A percentile compares a stretch with the other conserved stretches of the same genome.
These are phyloP conservation scores for Platanus orientalis DNA, from an alignment of 164 flowering plant genomes.

Conservation along the genomic window DNA sequence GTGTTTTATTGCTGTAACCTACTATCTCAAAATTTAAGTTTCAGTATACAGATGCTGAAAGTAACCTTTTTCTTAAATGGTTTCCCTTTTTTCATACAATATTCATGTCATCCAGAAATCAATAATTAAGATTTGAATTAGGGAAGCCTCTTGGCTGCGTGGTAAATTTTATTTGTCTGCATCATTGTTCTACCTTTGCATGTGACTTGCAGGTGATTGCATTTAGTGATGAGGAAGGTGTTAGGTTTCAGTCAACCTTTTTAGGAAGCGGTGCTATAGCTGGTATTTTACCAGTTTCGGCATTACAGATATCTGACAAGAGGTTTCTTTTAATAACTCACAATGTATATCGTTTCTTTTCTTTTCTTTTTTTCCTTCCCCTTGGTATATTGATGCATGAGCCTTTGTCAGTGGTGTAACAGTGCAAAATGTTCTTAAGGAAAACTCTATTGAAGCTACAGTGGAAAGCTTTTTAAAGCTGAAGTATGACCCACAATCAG, in stretches of 20 bases:
- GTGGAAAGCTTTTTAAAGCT: conserved; percentile 61
- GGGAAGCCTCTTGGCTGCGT: neutral
- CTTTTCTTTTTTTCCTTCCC: neutral
- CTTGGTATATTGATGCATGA: conserved; percentile 17
- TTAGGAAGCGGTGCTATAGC: conserved; percentile 93
- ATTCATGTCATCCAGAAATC: too few relatives aligned
- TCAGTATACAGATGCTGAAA: too few relatives aligned
- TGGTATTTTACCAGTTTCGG: conserved; percentile 68
- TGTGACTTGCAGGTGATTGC: conserved; percentile 71
- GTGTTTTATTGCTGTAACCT: too few relatives aligned
- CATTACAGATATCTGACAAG: conserved; percentile 68
- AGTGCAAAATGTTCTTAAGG: conserved; percentile 68
- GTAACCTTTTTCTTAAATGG: too few relatives aligned
- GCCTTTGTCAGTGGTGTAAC: conserved; percentile 64
- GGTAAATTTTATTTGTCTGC: neutral
- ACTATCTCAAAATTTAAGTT: too few relatives aligned
- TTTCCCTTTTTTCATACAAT: too few relatives aligned
- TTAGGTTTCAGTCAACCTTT: conserved; percentile 90
- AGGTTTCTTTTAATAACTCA: conserved; percentile 43
- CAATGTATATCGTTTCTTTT: neutral
- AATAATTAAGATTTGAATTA: too few relatives aligned
- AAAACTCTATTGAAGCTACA: conserved; percentile 44
- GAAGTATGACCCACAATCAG: conserved; percentile 70
- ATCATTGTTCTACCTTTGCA: neutral
- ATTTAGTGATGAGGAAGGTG: conserved; percentile 98